Evolutionary conservation across 495 filamentous ascomycete species (phyloP).

Genomic region (Aspergillus wentii): DNA sequence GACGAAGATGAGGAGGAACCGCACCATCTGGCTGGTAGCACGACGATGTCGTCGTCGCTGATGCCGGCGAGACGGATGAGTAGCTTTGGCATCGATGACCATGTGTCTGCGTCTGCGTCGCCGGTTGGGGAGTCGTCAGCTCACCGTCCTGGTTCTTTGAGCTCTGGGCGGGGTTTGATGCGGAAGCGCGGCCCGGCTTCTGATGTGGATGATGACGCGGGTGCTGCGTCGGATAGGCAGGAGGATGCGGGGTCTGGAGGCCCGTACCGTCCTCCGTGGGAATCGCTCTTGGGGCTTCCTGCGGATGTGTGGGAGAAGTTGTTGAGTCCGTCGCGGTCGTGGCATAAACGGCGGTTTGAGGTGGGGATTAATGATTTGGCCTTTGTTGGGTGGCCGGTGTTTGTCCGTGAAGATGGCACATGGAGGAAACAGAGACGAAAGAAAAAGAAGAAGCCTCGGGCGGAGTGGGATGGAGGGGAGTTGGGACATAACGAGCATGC

Average conservation of each 20-base stretch:
- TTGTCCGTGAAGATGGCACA: conserved; percentile 75
- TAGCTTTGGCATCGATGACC: conserved; percentile 35
- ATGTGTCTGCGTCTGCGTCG: conserved; percentile 20
- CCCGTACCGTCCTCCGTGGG: conserved; percentile 59
- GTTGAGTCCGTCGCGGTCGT: conserved; percentile 71
- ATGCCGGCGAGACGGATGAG: conserved; percentile 27
- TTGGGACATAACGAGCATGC: conserved; percentile 37
- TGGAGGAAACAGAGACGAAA: conserved; percentile 74
- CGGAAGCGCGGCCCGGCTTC: conserved; percentile 33
- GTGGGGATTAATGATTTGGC: conserved; percentile 77
- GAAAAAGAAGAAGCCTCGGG: conserved; percentile 48
- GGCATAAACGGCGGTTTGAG: conserved; percentile 84
- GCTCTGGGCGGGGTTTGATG: conserved; percentile 33
- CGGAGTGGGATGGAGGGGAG: conserved; percentile 36
- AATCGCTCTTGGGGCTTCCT: conserved; percentile 70
- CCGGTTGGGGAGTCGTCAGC: conserved; percentile 22
- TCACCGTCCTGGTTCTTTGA: conserved; percentile 36
- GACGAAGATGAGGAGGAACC: conserved; percentile 49
- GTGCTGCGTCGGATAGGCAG: conserved; percentile 35
- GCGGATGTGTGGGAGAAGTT: conserved; percentile 78
- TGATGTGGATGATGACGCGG: conserved; percentile 40
- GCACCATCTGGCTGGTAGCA: conserved; percentile 18
- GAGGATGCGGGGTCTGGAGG: conserved; percentile 45
- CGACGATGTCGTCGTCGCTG: conserved; percentile 15
- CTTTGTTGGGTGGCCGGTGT: conserved; percentile 84